phyloP scores from a whole-genome alignment of 1,284 basidiomycete species.

The Ceratobasidium sp. region DNA sequence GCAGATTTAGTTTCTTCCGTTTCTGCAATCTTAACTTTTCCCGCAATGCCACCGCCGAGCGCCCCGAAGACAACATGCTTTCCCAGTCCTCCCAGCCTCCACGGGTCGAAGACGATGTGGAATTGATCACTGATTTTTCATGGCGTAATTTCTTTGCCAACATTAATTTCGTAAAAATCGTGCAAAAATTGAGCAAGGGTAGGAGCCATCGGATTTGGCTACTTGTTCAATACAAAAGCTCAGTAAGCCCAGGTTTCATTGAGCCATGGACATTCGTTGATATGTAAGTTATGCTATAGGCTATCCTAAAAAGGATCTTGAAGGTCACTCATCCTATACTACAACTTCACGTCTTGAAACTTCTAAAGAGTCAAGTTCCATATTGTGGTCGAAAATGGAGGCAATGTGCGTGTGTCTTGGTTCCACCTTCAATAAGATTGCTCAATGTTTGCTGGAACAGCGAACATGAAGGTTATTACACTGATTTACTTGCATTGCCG shows the following conservation, averaged over 20 bases:
- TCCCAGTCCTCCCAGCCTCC: constrained; percentile 55
- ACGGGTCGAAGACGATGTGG: constrained; percentile 77
- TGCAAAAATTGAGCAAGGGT: constrained; percentile 97
- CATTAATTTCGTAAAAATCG: constrained; percentile 98
- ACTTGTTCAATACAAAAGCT: constrained; percentile 98
- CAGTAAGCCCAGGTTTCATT: constrained; percentile 61
- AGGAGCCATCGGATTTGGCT: constrained; percentile 94
- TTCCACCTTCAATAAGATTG: no score
- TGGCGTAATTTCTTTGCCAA: constrained; percentile 98
- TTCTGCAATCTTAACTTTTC: constrained; percentile 85
- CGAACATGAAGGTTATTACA: constrained; percentile 99
- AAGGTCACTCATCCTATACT: constrained; percentile 93
- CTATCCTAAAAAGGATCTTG: constrained; percentile 92
- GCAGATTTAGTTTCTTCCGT: constrained; percentile 82
- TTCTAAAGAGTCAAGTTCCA: constrained; percentile 99
- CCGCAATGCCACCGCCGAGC: constrained; percentile 55
- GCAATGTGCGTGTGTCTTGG: constrained; percentile 69
- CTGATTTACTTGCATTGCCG: constrained; percentile 97
- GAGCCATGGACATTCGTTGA: constrained; percentile 17
- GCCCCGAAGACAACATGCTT: constrained; percentile 59
- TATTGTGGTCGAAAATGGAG: constrained; percentile 99
- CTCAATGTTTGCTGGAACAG: no score
- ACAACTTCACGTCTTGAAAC: constrained; percentile 95
- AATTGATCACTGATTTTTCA: constrained; percentile 91
- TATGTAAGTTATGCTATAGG: constrained; percentile 57